Percentiles rank a stretch among this genome's conserved stretches.
Conservation (phyloP, 345 rosid genomes). For the Aquilaria sinensis region DNA sequence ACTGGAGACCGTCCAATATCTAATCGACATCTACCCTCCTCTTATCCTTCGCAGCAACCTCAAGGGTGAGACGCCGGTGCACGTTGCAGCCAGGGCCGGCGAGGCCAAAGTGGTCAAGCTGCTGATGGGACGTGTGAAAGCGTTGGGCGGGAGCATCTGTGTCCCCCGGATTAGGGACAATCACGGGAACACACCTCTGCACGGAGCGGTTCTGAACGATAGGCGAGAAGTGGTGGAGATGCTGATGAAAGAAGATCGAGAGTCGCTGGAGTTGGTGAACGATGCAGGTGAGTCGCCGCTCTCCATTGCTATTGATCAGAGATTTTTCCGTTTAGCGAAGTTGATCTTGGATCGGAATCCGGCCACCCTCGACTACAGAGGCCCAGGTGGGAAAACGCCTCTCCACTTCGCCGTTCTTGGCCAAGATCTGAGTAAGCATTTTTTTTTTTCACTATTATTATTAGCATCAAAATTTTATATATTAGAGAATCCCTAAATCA, state of each 20-base stretch:
- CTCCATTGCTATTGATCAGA: constrained; percentile 8
- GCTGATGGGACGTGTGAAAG: too few relatives aligned
- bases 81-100: neutral
- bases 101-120: too few relatives aligned
- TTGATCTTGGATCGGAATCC: constrained; percentile 2
- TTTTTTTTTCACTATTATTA: neutral
- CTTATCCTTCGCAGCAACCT: constrained; percentile 1
- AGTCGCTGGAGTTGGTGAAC: constrained; percentile 1
- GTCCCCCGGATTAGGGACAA: constrained; percentile 5
- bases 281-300: constrained; percentile 6
- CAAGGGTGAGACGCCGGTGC: constrained; percentile 2
- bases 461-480: too few relatives aligned
- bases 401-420: constrained; percentile 8
- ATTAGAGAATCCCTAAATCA: too few relatives aligned
- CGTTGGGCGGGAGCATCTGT: too few relatives aligned
- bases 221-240: neutral
- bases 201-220: constrained; percentile 5
- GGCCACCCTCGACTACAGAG: constrained; percentile 4
- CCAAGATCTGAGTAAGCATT: constrained; percentile 5
- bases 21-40: neutral
- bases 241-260: neutral
- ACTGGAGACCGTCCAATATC: neutral
- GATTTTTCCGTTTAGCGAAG: neutral
- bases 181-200: constrained; percentile 10
- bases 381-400: constrained; percentile 6